These are phyloP conservation scores for Syzygium aqueum DNA, from an alignment of 345 rosid species.

Conservation along the genomic window DNA sequence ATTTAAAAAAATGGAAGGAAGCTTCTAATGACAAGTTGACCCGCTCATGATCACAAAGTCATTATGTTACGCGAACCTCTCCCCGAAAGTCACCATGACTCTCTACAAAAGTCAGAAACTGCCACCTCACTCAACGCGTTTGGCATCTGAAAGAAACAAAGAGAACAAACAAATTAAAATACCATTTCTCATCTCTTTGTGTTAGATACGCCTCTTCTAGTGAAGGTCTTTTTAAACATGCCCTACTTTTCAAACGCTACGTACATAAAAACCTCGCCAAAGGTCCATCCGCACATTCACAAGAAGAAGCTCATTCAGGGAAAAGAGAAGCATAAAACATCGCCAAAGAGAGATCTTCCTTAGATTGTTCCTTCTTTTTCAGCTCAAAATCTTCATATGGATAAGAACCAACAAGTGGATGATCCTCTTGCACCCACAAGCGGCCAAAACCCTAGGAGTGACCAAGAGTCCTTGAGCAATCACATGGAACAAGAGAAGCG, in stretches of 20 bases:
- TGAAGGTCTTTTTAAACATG: background rate
- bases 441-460: background rate
- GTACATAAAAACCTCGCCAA: background rate
- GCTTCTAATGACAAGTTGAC: background rate
- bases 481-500: conserved; percentile 1
- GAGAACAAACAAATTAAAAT: background rate
- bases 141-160: background rate
- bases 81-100: background rate
- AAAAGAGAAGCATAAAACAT: background rate
- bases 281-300: background rate
- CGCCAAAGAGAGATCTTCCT: background rate
- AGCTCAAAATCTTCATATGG: background rate
- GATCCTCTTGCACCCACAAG: background rate
- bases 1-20: background rate
- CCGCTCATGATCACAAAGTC: background rate
- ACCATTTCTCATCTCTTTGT: background rate
- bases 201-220: background rate
- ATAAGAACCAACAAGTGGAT: background rate
- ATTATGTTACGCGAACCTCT: background rate
- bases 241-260: background rate
- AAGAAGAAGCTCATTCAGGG: background rate
- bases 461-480: background rate
- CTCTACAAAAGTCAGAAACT: background rate
- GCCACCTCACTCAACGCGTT: background rate
- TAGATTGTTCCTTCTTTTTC: background rate